Conservation (phyloP, 805 yeast species). For the Candida xiaguanensis region DNA sequence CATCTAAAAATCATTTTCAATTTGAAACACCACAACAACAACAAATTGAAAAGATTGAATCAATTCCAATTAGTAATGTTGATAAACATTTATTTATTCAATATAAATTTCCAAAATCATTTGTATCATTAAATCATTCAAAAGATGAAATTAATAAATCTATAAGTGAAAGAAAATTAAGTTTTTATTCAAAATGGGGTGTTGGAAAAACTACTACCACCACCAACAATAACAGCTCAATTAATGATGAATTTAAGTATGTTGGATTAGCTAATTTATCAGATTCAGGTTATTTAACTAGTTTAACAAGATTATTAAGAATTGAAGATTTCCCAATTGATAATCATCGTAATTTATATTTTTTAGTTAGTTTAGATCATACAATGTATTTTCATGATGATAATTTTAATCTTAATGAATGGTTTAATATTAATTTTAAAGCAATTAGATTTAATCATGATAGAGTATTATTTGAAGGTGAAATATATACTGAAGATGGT, state of each 20-base stretch:
- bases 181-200: constrained; percentile 27
- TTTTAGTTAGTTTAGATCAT: constrained; percentile 65
- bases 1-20: constrained; percentile 25
- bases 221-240: constrained; percentile 11
- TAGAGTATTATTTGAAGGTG: constrained; percentile 55
- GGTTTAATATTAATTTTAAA: constrained; percentile 48
- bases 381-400: constrained; percentile 60
- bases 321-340: constrained; percentile 22
- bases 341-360: constrained; percentile 23
- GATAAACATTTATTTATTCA: constrained; percentile 14
- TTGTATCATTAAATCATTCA: constrained; percentile 25
- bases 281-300: constrained; percentile 52
- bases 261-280: constrained; percentile 58
- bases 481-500: constrained; percentile 48
- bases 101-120: constrained; percentile 30
- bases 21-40: constrained; percentile 28
- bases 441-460: constrained; percentile 49
- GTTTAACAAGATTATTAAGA: constrained; percentile 49
- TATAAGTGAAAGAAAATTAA: constrained; percentile 21
- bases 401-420: constrained; percentile 46
- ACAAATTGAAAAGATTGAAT: constrained; percentile 13
- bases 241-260: constrained; percentile 31
- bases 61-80: constrained; percentile 13
- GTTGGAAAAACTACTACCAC: constrained; percentile 17
- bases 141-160: constrained; percentile 19